These are phyloP conservation scores for Balamuthia mandrillaris DNA, from an alignment of 208 protist genomes.

Conservation along the genomic window DNA sequence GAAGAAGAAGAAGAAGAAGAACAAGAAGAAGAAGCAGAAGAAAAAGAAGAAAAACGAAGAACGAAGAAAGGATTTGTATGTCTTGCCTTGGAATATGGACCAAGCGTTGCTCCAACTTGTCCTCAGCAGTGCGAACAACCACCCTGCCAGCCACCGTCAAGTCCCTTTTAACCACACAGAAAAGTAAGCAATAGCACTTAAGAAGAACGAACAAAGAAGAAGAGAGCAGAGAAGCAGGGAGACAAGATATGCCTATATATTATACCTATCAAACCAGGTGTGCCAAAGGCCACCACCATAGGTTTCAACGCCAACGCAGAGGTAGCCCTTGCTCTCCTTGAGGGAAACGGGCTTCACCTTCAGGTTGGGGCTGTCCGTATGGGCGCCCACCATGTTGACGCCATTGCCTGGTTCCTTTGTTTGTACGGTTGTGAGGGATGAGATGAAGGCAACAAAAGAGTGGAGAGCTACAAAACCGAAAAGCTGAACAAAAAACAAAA, in stretches of 20 bases:
- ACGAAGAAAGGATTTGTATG: no score
- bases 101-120: slow-evolving; percentile 43
- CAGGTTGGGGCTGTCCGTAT: slow-evolving; percentile 93
- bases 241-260: background rate
- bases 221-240: background rate
- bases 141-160: slow-evolving; percentile 71
- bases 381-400: slow-evolving; percentile 91
- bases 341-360: slow-evolving; percentile 53
- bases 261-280: slow-evolving; percentile 79
- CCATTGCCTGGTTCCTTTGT: slow-evolving; percentile 75
- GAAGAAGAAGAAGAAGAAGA: no score
- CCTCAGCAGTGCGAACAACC: slow-evolving; percentile 52
- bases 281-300: slow-evolving; percentile 83
- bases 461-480: no score
- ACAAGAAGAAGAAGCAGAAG: no score
- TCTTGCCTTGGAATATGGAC: slow-evolving; percentile 25
- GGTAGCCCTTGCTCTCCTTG: slow-evolving; percentile 57
- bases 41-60: no score
- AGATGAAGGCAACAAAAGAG: no score
- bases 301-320: slow-evolving; percentile 70
- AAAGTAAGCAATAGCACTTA: no score
- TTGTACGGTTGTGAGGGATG: no score
- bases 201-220: background rate
- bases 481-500: background rate
- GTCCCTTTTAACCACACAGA: no score